These are phyloP conservation scores for Rubroboletus satanas DNA, from an alignment of 768 basidiomycete genomes.

Conservation along the genomic window DNA sequence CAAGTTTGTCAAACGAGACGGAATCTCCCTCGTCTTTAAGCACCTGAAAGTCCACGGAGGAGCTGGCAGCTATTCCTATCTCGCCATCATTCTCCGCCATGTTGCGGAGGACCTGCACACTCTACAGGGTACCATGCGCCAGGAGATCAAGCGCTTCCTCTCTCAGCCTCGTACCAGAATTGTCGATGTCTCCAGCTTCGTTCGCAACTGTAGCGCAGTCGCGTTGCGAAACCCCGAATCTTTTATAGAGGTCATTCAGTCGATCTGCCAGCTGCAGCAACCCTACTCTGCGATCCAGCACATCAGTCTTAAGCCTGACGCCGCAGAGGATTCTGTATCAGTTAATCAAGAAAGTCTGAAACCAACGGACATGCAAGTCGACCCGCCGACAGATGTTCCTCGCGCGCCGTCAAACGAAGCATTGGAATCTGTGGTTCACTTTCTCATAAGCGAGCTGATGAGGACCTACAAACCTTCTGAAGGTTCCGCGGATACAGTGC, in stretches of 20 bases:
- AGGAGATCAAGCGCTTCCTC: conserved; percentile 81
- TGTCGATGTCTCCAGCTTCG: conserved; percentile 67
- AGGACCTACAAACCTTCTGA: conserved; percentile 51
- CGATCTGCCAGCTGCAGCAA: conserved; percentile 67
- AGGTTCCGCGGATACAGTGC: conserved; percentile 15
- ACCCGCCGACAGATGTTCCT: conserved; percentile 30
- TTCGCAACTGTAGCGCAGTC: conserved; percentile 71
- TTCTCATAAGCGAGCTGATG: conserved; percentile 70
- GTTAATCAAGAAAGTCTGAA: conserved; percentile 15
- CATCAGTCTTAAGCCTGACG: conserved; percentile 52
- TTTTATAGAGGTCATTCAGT: conserved; percentile 72
- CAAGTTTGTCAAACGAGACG: conserved; percentile 66
- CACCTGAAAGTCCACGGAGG: conserved; percentile 58
- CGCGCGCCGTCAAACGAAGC: conserved; percentile 37
- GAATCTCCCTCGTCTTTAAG: conserved; percentile 59
- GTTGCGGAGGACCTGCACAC: conserved; percentile 72
- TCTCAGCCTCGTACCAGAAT: conserved; percentile 63
- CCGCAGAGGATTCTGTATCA: conserved; percentile 8
- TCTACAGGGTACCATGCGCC: conserved; percentile 70
- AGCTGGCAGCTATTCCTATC: conserved; percentile 72
- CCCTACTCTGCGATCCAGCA: conserved; percentile 58
- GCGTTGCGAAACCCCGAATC: conserved; percentile 75
- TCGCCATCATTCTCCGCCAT: conserved; percentile 88
- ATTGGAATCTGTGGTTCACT: conserved; percentile 60
- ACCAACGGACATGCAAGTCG: conserved; percentile 58